Conservation (phyloP, 2,329 filamentous ascomycete species). For the Cordyceps pruinosa region DNA sequence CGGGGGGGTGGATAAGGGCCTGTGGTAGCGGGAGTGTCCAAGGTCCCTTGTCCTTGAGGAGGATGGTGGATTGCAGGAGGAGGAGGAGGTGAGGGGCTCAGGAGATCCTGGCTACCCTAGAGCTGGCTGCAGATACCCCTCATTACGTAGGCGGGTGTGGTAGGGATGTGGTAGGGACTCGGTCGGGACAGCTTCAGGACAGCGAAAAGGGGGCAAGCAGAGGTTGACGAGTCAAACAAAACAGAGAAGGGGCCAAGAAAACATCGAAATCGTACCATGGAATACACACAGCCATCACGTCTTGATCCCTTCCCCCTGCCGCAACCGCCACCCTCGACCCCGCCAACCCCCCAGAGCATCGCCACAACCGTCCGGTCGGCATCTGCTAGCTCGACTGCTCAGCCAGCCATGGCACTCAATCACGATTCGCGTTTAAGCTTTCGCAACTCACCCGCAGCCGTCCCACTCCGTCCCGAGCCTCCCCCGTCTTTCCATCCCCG, state of each 20-base stretch:
- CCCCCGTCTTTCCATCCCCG: neutral
- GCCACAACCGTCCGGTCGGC: neutral
- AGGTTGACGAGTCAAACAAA: neutral
- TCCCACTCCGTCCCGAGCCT: neutral
- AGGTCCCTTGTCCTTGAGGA: neutral
- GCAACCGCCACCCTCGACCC: neutral
- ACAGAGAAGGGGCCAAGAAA: neutral
- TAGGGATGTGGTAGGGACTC: neutral
- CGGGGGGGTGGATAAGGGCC: neutral
- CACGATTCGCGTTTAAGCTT: neutral
- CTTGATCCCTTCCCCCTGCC: neutral
- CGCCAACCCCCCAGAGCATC: conserved; percentile 5
- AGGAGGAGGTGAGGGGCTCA: neutral
- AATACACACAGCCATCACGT: neutral
- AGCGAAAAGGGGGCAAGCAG: neutral
- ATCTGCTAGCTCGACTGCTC: neutral
- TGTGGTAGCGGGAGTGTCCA: neutral
- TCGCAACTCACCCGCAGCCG: neutral
- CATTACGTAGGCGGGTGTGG: neutral
- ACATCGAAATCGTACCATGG: neutral
- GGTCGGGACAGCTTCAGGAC: too few relatives aligned
- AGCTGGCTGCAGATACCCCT: neutral
- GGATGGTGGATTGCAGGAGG: neutral
- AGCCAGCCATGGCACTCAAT: neutral
- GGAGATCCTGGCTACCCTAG: too few relatives aligned